Percentiles rank a stretch among this genome's conserved stretches.
Evolutionary conservation across 2,329 filamentous ascomycete genomes (phyloP).

Genomic region (Lasiodiplodia sp.): DNA sequence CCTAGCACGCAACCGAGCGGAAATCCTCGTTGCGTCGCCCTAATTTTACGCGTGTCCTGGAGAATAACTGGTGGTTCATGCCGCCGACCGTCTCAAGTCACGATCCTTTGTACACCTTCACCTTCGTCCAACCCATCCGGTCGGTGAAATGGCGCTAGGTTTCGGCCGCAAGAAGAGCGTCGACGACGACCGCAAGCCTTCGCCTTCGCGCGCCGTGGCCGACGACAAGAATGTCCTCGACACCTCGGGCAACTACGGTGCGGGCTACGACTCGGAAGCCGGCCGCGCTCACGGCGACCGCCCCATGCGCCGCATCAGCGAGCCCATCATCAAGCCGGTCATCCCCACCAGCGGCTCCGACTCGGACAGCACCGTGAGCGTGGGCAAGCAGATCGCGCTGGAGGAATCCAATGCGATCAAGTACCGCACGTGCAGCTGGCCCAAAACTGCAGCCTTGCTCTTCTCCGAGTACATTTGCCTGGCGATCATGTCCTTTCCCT

Average conservation of each 20-base stretch:
- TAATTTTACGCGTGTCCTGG: neutral
- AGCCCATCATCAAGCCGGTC: conserved; percentile 45
- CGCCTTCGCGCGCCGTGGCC: conserved; percentile 16
- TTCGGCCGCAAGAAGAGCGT: conserved; percentile 32
- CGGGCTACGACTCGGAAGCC: conserved; percentile 37
- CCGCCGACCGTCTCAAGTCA: conserved; percentile 41
- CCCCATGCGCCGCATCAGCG: conserved; percentile 53
- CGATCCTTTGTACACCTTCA: conserved; percentile 48
- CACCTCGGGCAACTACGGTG: conserved; percentile 13
- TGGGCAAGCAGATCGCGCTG: conserved; percentile 74
- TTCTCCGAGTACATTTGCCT: conserved; percentile 97
- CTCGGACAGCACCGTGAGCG: conserved; percentile 51
- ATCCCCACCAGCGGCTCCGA: conserved; percentile 43
- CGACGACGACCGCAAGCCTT: conserved; percentile 24
- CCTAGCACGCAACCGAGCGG: conserved; percentile 31
- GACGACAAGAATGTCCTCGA: conserved; percentile 23
- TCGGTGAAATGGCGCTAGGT: conserved; percentile 61
- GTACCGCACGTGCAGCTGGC: conserved; percentile 93
- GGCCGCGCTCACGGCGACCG: conserved; percentile 41
- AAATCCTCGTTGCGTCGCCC: conserved; percentile 28
- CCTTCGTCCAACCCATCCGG: conserved; percentile 53
- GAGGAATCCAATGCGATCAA: conserved; percentile 83
- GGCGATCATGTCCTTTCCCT: conserved; percentile 94
- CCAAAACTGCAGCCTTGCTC: conserved; percentile 88
- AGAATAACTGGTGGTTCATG: conserved; percentile 45